phyloP scores from a whole-genome alignment of 2,329 filamentous ascomycete genomes.

The Fusarium sp. region DNA sequence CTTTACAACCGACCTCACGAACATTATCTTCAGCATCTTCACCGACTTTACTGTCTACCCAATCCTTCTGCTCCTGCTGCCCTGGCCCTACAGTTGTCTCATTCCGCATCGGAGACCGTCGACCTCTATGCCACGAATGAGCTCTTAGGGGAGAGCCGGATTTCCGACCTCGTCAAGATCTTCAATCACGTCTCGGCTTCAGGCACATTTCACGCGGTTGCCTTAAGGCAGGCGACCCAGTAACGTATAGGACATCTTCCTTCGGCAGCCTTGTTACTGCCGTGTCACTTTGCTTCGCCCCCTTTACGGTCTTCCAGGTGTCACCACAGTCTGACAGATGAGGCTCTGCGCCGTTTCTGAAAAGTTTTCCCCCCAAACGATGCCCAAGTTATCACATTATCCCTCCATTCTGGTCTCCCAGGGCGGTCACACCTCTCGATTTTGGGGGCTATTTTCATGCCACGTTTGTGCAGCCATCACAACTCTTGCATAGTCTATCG shows the following conservation, averaged over 20 bases:
- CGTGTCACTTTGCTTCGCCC: conserved; percentile 25
- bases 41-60: no score
- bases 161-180: neutral
- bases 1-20: no score
- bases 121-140: neutral
- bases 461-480: conserved; percentile 34
- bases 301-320: neutral
- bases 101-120: no score
- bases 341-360: conserved; percentile 30
- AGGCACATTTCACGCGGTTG: fast-evolving
- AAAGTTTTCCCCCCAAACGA: neutral
- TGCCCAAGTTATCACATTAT: conserved; percentile 10
- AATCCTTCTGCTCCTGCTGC: no score
- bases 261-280: conserved; percentile 3
- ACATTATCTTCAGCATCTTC: no score
- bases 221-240: neutral
- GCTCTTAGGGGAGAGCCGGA: neutral
- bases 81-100: no score
- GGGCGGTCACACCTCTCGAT: conserved; percentile 13
- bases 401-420: neutral
- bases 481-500: conserved; percentile 17
- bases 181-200: neutral
- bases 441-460: conserved; percentile 18
- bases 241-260: neutral
- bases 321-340: conserved; percentile 20